Percentiles rank a stretch among this genome's conserved stretches.
phyloP scores from a whole-genome alignment of 371 early-diverging fungal genomes.

The Apophysomyces elegans region DNA sequence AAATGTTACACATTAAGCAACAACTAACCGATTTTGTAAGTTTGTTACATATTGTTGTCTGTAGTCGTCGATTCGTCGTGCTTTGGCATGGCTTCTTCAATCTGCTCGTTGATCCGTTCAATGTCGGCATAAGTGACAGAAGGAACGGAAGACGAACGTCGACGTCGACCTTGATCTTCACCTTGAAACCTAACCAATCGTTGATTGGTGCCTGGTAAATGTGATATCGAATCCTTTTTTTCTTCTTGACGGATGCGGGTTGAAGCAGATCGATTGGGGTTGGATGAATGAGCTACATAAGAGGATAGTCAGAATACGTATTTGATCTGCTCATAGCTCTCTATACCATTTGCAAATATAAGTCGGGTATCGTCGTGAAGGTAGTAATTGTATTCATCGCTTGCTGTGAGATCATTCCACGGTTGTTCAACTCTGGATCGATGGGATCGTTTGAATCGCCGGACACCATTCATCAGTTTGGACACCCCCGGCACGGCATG shows the following conservation, averaged over 20 bases:
- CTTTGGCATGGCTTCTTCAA: neutral
- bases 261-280: slow-evolving; percentile 1
- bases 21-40: neutral
- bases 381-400: slow-evolving; percentile 8
- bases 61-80: neutral
- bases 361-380: neutral
- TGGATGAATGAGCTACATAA: slow-evolving; percentile 4
- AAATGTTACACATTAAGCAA: neutral
- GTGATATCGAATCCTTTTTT: neutral
- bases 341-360: neutral
- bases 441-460: slow-evolving; percentile 6
- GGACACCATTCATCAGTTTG: slow-evolving; percentile 8
- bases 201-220: no score
- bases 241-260: neutral
- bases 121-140: slow-evolving; percentile 7
- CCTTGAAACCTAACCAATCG: neutral
- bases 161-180: neutral
- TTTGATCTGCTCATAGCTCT: neutral
- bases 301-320: neutral
- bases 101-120: slow-evolving; percentile 15
- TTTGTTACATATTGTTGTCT: neutral
- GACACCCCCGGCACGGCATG: slow-evolving; percentile 17
- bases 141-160: neutral
- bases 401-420: neutral
- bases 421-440: slow-evolving; percentile 3